Base-by-base conservation (phyloP, 768 basidiomycete genomes). In the Cyclocybe cylindracea region DNA sequence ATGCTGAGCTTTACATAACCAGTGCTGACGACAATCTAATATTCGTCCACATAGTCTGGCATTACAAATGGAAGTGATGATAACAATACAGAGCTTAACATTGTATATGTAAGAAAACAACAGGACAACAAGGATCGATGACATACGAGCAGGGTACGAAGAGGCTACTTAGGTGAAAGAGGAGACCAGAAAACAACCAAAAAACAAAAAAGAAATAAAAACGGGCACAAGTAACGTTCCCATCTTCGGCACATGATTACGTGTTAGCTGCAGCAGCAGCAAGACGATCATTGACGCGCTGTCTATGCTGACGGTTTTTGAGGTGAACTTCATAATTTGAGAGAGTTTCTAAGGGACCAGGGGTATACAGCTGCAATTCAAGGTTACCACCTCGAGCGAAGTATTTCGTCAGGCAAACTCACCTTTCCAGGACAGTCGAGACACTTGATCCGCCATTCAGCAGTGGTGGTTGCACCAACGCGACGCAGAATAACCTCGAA, bases 351-450 rank as follows among this genome's bases (percentile, higher is more conserved):
- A 80, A 87, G 9, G 91, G 91, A 41, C 95, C 95, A 40, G 94
- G 86, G 60, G 89, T 91, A 76, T 97, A 98, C 51, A 97, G 68
- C 86, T 94, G 14, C 35, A 45, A 38, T 35, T 9, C 33, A 47
- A 48, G 16, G 7, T 18, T 49, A 57, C 11, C 46, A n/a, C 48
- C 8, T 9, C 13, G 19, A 34, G 34, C 33, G n/a, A 10, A 19
- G 7, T 24, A 5, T 24, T 24, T 24, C 24, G 24, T 24, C 24
- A 24, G 24, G n/a, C 11, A 19, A 13, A 64, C 77, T 24, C 54
- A 92, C 93, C 81, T 94, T 96, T 62, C 93, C 93, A 58, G 94
- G 94, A 69, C 94, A 95, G 67, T 97, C 94, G 57, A 85, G 64
- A 66, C 94, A 97, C 68, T 89, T 94, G 64, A 96, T 80, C 13